Base-by-base conservation (phyloP, 2,329 filamentous ascomycete genomes). In the Stachybotrys chlorohalonatus region DNA sequence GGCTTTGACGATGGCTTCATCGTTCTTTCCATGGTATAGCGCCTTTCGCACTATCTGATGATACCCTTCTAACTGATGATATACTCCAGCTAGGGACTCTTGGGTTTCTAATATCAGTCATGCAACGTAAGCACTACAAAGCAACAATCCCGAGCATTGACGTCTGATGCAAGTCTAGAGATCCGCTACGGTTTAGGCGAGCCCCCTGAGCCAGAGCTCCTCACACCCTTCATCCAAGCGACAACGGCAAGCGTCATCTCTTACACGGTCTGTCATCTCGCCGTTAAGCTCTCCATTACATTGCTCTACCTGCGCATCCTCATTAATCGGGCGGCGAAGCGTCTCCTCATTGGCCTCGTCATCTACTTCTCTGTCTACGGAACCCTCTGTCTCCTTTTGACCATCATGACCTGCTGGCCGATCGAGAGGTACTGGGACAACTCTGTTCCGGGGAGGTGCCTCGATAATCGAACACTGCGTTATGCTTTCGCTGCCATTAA, bases 231-330 rank as follows among this genome's bases (percentile, higher is more conserved):
- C 50, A 58, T 64, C 13, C 56, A 56, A n/a, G 55, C 62, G 8
- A 60, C 60, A 13, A 57, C 57, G 52, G 61, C 58, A 13, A 64
- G 60, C 24, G 57, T 66, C 52, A 52, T 63, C 7, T 51, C 56
- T 31, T 66, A 67, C 58, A 65, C 56, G 52, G 50, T 62, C 49
- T 58, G 59, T 17, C 63, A 65, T 49, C 50, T 64, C 9, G 49
- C 57, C 32, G 57, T 66, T 54, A 67, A 67, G 52, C 59, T 67
- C 49, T 66, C 64, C 42, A 64, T 67, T 52, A 52, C 63, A 9
- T 58, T 64, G 30, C 64, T 66, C 53, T 67, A 63, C 57, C 55
- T 56, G 49, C 64, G 64, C 48, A 64, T 67, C 53, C 66, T 67
- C 52, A 55, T 47, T 16, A 52, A 54, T 2, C 56, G 56, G 45